Percentiles rank a stretch among this genome's conserved stretches.
These are phyloP conservation scores for Blastocystis sp. DNA, from an alignment of 352 stramenopile species.

Conservation along the genomic window DNA sequence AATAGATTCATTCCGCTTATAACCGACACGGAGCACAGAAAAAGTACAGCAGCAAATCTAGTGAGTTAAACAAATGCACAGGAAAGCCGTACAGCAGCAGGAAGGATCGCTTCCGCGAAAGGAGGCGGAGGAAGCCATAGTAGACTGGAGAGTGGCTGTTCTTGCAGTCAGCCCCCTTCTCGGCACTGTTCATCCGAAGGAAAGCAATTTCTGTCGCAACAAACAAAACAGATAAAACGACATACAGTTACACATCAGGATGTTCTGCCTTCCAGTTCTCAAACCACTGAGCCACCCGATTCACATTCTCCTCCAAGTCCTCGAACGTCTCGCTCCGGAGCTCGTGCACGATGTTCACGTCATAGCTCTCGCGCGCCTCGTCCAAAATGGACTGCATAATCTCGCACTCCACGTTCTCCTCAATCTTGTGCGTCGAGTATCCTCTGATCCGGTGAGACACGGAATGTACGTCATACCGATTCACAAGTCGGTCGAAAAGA, in stretches of 20 bases:
- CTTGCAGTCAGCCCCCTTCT: neutral
- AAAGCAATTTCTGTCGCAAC: constrained; percentile 3
- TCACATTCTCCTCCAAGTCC: constrained; percentile 90
- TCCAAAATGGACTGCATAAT: constrained; percentile 84
- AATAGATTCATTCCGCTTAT: neutral
- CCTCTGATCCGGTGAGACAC: constrained; percentile 71
- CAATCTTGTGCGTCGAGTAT: constrained; percentile 82
- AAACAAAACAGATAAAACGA: constrained; percentile 63
- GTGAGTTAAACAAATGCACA: neutral
- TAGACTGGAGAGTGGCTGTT: neutral
- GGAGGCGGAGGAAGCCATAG: neutral
- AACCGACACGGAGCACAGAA: neutral
- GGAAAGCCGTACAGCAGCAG: neutral
- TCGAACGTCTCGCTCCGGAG: constrained; percentile 87
- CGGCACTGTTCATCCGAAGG: neutral
- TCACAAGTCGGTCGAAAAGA: constrained; percentile 81
- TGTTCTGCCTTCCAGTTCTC: constrained; percentile 83
- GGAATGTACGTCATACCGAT: constrained; percentile 72
- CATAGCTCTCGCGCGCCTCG: constrained; percentile 89
- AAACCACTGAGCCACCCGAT: constrained; percentile 85
- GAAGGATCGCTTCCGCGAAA: constrained; percentile 2
- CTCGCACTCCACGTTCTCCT: constrained; percentile 83
- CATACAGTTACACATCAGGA: constrained; percentile 65
- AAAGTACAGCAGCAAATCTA: constrained; percentile 8
- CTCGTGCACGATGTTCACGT: constrained; percentile 89